These are phyloP conservation scores for Rhizopogon salebrosus DNA, from an alignment of 768 basidiomycete species.

Conservation along the genomic window DNA sequence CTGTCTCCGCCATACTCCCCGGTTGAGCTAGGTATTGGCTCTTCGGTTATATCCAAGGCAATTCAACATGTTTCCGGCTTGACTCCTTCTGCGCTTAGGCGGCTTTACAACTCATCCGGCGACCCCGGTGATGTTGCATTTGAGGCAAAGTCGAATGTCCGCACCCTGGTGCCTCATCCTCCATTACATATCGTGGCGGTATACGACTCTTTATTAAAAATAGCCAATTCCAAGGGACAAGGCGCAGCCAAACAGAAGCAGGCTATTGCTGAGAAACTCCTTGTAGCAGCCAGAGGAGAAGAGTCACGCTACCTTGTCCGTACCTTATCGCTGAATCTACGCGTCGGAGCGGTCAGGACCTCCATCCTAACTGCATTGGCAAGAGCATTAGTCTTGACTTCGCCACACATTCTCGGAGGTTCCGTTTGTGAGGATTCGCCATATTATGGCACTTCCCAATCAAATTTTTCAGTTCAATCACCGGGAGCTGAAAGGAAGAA, in stretches of 20 bases:
- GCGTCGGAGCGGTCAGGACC: conserved; percentile 85
- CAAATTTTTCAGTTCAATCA: conserved; percentile 14
- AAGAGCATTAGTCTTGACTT: conserved; percentile 66
- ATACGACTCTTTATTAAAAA: conserved; percentile 61
- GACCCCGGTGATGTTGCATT: conserved; percentile 90
- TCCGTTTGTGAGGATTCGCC: conserved; percentile 17
- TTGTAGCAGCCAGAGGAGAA: conserved; percentile 83
- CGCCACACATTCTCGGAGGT: conserved; percentile 25
- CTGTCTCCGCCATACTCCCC: conserved; percentile 70
- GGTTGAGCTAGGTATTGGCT: conserved; percentile 66
- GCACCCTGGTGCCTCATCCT: conserved; percentile 70
- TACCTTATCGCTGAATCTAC: conserved; percentile 67
- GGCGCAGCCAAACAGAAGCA: conserved; percentile 77
- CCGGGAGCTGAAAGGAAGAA: conserved; percentile 21
- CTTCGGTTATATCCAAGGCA: conserved; percentile 61
- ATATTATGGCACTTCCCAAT: conserved; percentile 21
- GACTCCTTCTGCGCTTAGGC: conserved; percentile 49
- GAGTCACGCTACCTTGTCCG: conserved; percentile 81
- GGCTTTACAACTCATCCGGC: conserved; percentile 66
- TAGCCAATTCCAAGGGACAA: conserved; percentile 64
- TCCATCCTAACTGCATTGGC: conserved; percentile 79
- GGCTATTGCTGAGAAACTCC: conserved; percentile 69
- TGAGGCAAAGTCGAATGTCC: conserved; percentile 69
- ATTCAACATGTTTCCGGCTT: conserved; percentile 73
- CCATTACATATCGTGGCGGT: conserved; percentile 60